Base-by-base conservation (phyloP, 2,329 filamentous ascomycete genomes). In the Fragosphaeria purpurea region DNA sequence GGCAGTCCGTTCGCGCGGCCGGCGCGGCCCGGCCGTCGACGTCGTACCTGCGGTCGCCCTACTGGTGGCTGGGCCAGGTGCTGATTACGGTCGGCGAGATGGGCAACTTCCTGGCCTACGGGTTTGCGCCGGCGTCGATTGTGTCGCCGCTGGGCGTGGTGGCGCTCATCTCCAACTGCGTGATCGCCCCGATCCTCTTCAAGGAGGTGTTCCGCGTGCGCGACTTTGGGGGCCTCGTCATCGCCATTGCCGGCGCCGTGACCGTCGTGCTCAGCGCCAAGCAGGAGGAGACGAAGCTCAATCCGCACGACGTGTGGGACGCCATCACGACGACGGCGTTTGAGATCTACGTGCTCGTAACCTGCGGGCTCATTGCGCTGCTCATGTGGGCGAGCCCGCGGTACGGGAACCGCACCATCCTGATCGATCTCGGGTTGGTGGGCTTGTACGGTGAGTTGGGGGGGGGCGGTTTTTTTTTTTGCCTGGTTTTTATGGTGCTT, bases 101-200 rank as follows among this genome's bases (percentile, higher is more conserved):
- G 63, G 93, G 93, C 47, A 98, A 98, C 65, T 98, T 98, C 63
- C 71, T 98, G 56, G 93, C 93, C 0, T 98, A 98, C 62, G 93
- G 93, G 31, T 98, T 98, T 65, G 93, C 93, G 34, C 93, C 93
- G 4, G 93, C 93, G 7, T 97, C 93, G 11, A 96, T 98, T 60
- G 93, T 98, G 41, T 96, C 90, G 37, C 93, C 93, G 0, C 74
- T 98, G 6, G 93, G 93, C 8, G 93, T 98, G n/a, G 93, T 98
- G 10, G 93, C 93, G 2, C 73, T 98, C 55, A 83, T 98, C 44
- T 95, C 90, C 43, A 98, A 98, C 68, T 98, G 93, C 67, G 80
- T 98, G 53, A 95, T 98, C 63, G 93, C 93, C 3, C 93, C 93
- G 1, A 82, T 93, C 55, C 83, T 98, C 74, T 83, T 98, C 57